phyloP scores from a whole-genome alignment of 106 monocot species.

The Phalaenopsis equestris region DNA sequence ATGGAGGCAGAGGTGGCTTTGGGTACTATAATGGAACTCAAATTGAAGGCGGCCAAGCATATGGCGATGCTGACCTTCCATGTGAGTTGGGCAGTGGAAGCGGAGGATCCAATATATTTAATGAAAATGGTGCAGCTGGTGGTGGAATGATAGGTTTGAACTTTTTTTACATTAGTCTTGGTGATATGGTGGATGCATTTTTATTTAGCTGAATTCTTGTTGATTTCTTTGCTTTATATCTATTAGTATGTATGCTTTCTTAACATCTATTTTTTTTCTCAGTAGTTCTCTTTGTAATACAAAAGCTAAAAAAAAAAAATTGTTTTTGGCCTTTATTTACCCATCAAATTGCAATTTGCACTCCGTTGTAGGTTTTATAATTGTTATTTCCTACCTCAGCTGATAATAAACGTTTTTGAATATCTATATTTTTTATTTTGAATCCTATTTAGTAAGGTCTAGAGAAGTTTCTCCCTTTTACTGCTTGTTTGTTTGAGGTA shows the following conservation, averaged over 20 bases:
- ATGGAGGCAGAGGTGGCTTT: constrained; percentile 85
- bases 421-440: not conserved
- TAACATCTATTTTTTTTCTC: not conserved
- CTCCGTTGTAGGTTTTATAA: not conserved
- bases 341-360: not conserved
- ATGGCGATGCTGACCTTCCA: constrained; percentile 86
- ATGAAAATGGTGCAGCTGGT: constrained; percentile 66
- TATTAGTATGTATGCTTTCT: not conserved
- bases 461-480: not conserved
- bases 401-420: not conserved
- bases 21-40: constrained; percentile 70
- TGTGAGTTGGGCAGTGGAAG: constrained; percentile 95
- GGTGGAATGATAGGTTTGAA: constrained; percentile 88
- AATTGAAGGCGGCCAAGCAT: constrained; percentile 62
- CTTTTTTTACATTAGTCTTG: not conserved
- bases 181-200: not conserved
- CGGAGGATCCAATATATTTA: constrained; percentile 42
- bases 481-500: not conserved
- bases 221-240: not conserved
- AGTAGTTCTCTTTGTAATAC: not conserved
- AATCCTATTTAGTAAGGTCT: not conserved
- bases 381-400: not conserved
- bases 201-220: not conserved
- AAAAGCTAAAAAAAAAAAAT: not conserved
- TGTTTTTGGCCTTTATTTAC: not conserved